phyloP scores from a whole-genome alignment of 192 early-diverging fungal species.

The Dimargaris verticillata region DNA sequence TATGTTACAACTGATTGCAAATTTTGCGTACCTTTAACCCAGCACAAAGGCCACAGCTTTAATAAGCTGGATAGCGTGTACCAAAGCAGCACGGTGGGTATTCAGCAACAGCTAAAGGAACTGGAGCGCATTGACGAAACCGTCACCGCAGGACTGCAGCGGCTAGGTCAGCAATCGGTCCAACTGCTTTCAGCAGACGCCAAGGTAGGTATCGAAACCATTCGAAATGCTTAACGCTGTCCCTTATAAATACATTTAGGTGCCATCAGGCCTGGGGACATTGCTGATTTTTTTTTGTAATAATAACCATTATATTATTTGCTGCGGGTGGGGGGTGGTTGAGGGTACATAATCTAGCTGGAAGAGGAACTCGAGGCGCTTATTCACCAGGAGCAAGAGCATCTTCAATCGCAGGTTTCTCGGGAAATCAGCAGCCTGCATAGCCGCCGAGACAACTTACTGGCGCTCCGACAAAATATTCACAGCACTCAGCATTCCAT shows the following conservation, averaged over 20 bases:
- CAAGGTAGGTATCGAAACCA: background rate
- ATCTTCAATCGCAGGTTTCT: no score
- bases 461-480: no score
- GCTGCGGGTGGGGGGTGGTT: no score
- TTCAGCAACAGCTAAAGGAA: background rate
- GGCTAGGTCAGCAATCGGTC: background rate
- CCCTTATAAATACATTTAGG: background rate
- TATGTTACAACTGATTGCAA: background rate
- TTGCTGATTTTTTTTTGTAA: background rate
- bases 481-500: no score
- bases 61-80: background rate
- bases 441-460: no score
- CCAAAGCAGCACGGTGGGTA: background rate
- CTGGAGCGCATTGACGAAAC: background rate
- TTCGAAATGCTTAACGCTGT: background rate
- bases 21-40: background rate
- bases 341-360: background rate
- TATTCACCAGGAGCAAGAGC: no score
- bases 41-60: constrained; percentile 3
- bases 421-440: no score
- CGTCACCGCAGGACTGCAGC: background rate
- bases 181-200: background rate
- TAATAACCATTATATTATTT: background rate
- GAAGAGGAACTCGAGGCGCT: background rate
- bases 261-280: background rate